Conservation (phyloP, 805 yeast species). For the Maudiozyma saulgeensis region DNA sequence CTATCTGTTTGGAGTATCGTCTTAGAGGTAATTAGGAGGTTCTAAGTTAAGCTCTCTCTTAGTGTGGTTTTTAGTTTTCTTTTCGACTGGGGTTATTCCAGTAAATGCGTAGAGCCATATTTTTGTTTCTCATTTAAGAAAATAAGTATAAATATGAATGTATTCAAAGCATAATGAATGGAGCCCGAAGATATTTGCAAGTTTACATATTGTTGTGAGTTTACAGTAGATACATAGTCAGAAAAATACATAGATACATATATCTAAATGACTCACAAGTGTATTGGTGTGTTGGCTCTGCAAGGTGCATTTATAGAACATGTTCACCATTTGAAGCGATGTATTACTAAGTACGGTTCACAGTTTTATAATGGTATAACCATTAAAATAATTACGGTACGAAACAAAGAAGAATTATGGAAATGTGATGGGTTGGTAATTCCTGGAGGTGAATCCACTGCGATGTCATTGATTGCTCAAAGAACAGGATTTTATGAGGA, state of each 20-base stretch:
- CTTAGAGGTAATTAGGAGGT: no score
- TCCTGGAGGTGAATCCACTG: conserved; percentile 63
- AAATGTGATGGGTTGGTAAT: conserved; percentile 51
- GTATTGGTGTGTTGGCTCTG: conserved; percentile 62
- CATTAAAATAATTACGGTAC: conserved; percentile 36
- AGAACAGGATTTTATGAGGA: conserved; percentile 50
- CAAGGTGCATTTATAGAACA: conserved; percentile 79
- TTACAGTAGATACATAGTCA: neutral
- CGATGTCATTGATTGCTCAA: conserved; percentile 64
- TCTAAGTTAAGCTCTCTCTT: no score
- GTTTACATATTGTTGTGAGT: neutral
- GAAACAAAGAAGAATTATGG: conserved; percentile 41
- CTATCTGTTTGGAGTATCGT: no score
- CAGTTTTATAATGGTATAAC: conserved; percentile 14
- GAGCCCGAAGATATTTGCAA: no score
- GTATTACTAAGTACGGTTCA: conserved; percentile 25
- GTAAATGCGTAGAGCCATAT: no score
- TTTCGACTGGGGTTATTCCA: no score
- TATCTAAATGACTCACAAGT: neutral
- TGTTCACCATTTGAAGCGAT: conserved; percentile 36
- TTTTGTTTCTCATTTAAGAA: no score
- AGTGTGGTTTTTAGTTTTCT: no score
- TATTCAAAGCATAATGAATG: no score
- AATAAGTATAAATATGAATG: no score
- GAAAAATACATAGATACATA: neutral